Evolutionary conservation across 1,139 yeast genomes (phyloP).

Genomic region (Protomyces macrosporus): DNA sequence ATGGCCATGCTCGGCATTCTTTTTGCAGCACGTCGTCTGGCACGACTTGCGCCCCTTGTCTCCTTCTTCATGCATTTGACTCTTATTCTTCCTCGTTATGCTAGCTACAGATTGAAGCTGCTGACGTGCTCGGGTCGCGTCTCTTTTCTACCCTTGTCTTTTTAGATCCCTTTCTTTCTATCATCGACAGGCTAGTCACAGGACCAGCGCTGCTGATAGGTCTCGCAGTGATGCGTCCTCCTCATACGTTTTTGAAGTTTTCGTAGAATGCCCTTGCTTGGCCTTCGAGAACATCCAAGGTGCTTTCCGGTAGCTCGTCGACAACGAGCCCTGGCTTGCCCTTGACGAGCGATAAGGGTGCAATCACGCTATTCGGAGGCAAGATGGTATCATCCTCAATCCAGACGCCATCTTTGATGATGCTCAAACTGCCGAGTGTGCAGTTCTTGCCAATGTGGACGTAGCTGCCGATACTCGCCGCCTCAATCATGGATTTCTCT

Average conservation of each 20-base stretch:
- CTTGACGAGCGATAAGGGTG: slow-evolving; percentile 54
- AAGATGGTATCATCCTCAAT: slow-evolving; percentile 48
- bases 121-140: too few species aligned
- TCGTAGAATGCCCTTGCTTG: slow-evolving; percentile 32
- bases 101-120: background rate
- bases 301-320: slow-evolving; percentile 40
- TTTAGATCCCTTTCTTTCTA: background rate
- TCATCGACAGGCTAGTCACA: background rate
- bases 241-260: background rate
- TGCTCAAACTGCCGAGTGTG: slow-evolving; percentile 45
- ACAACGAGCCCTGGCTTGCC: slow-evolving; percentile 29
- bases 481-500: slow-evolving; percentile 41
- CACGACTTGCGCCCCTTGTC: background rate
- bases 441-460: slow-evolving; percentile 58
- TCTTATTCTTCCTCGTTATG: background rate
- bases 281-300: slow-evolving; percentile 38
- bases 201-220: background rate
- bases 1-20: background rate
- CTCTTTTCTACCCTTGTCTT: background rate
- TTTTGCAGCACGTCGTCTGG: background rate
- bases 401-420: slow-evolving; percentile 60
- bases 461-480: slow-evolving; percentile 44
- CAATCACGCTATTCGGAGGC: slow-evolving; percentile 55
- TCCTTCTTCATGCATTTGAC: background rate
- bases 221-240: background rate